A percentile compares a stretch with the other conserved stretches of the same genome.
Conservation (phyloP, 805 yeast species). For the Monosporozyma unispora region DNA sequence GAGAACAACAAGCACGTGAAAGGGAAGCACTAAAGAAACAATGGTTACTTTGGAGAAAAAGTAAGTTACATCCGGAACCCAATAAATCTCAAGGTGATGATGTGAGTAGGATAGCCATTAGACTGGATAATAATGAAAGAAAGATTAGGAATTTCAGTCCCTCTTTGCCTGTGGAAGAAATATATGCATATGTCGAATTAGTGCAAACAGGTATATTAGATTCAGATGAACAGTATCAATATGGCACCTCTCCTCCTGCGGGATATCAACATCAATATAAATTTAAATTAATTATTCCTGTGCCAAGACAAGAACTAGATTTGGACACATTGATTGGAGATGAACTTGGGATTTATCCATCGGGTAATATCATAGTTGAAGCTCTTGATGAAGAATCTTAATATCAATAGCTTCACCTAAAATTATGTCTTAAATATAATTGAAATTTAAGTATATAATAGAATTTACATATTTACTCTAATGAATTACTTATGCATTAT, state of each 20-base stretch:
- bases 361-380: slow-evolving; percentile 54
- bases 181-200: slow-evolving; percentile 66
- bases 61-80: slow-evolving; percentile 28
- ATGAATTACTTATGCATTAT: neutral
- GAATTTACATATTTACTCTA: neutral
- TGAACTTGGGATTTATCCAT: slow-evolving; percentile 47
- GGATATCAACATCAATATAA: slow-evolving; percentile 38
- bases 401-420: neutral
- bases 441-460: neutral
- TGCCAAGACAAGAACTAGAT: slow-evolving; percentile 44
- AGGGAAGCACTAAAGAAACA: slow-evolving; percentile 22
- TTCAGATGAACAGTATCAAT: slow-evolving; percentile 11
- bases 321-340: slow-evolving; percentile 32
- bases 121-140: slow-evolving; percentile 57
- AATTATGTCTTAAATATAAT: neutral
- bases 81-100: slow-evolving; percentile 19
- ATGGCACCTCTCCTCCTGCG: slow-evolving; percentile 26
- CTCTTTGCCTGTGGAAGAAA: slow-evolving; percentile 44
- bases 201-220: slow-evolving; percentile 24
- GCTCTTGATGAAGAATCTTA: neutral
- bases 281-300: slow-evolving; percentile 46
- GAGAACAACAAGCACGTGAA: slow-evolving; percentile 17
- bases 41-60: slow-evolving; percentile 46
- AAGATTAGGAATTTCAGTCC: slow-evolving; percentile 41
- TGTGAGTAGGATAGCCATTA: slow-evolving; percentile 58